Percentiles rank a stretch among this genome's conserved stretches.
Conservation (phyloP, 139 green algal species). For the Desmodesmus armatus region DNA sequence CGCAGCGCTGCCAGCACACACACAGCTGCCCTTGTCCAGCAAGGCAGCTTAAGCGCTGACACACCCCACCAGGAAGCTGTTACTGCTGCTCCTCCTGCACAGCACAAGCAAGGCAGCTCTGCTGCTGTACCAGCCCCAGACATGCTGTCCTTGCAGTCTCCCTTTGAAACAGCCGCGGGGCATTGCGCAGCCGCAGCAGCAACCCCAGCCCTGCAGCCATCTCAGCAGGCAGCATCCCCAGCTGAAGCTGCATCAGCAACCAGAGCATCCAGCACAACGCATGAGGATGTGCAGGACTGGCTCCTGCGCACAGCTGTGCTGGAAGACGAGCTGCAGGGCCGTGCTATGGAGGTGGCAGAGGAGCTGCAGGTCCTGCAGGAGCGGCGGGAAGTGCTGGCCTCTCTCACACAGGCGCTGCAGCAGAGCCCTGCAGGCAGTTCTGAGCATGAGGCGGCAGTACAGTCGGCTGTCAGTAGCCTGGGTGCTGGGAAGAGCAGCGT, state of each 20-base stretch:
- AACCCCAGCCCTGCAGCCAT: not conserved
- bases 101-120: too few species aligned
- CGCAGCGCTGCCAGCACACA: too few species aligned
- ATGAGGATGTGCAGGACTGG: not conserved
- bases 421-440: not conserved
- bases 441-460: not conserved
- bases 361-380: not conserved
- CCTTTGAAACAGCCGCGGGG: too few species aligned
- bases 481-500: not conserved
- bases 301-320: slow-evolving; percentile 25
- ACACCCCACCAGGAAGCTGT: too few species aligned
- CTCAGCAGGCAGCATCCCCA: not conserved
- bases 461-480: not conserved
- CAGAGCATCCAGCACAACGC: not conserved
- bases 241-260: not conserved
- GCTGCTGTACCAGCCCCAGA: not conserved
- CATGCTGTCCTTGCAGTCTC: too few species aligned
- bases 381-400: not conserved
- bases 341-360: slow-evolving; percentile 19
- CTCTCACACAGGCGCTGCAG: slow-evolving; percentile 4
- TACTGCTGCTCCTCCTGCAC: too few species aligned
- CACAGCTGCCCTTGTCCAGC: too few species aligned
- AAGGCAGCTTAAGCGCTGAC: too few species aligned
- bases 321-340: slow-evolving; percentile 35
- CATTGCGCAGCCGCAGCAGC: not conserved